These are phyloP conservation scores for Cucurbita maxima DNA, from an alignment of 306 rosid genomes.

Conservation along the genomic window DNA sequence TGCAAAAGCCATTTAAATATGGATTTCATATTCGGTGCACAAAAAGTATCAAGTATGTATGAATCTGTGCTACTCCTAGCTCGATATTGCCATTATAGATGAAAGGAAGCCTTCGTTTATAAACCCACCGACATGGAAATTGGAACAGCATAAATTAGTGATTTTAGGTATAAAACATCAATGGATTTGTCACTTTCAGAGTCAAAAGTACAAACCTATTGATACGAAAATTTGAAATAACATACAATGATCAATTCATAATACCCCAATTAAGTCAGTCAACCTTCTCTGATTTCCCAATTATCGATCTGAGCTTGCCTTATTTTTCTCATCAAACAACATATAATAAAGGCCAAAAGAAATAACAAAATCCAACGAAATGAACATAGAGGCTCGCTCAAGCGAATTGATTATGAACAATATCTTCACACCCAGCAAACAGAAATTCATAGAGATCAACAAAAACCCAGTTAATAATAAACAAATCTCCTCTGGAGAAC, in stretches of 20 bases:
- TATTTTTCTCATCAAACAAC: background rate
- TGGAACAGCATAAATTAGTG: background rate
- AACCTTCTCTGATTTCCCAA: background rate
- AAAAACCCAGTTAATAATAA: background rate
- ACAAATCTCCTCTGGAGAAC: background rate
- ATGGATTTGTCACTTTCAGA: background rate
- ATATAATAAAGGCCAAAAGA: background rate
- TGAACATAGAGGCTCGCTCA: background rate
- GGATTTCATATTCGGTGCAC: background rate
- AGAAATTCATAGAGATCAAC: background rate
- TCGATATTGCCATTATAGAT: background rate
- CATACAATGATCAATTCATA: background rate
- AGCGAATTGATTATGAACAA: background rate
- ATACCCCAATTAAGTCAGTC: background rate
- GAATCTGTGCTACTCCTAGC: too few species aligned
- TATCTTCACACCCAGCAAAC: background rate
- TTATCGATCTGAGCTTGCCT: background rate
- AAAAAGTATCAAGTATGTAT: too few species aligned
- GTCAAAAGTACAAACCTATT: background rate
- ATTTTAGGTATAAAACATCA: background rate
- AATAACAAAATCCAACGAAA: background rate
- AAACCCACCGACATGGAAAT: background rate
- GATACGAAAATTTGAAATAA: background rate
- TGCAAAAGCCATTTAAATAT: background rate
- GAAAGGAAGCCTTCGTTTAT: background rate